These are phyloP conservation scores for Phylloporus arenicola DNA, from an alignment of 768 basidiomycete genomes.

Conservation along the genomic window DNA sequence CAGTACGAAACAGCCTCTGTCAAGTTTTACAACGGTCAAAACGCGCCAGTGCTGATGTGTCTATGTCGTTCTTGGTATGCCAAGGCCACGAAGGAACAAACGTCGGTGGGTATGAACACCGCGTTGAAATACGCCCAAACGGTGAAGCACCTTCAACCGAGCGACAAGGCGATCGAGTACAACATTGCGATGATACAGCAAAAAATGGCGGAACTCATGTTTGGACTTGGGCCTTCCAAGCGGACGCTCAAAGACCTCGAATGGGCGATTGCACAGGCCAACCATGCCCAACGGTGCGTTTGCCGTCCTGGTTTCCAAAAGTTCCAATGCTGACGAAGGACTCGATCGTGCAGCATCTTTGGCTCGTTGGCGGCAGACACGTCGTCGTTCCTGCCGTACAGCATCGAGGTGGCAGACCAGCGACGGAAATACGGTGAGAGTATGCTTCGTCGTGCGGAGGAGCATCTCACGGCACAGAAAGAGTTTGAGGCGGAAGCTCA, in stretches of 20 bases:
- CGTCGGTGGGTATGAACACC: constrained; percentile 73
- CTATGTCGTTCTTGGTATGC: constrained; percentile 92
- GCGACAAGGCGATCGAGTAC: constrained; percentile 86
- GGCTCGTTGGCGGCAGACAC: constrained; percentile 74
- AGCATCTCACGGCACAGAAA: constrained; percentile 68
- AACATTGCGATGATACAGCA: constrained; percentile 99
- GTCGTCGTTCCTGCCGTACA: constrained; percentile 71
- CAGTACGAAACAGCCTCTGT: constrained; percentile 92
- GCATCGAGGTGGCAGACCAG: constrained; percentile 80
- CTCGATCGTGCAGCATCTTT: constrained; percentile 55
- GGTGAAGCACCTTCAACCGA: constrained; percentile 69
- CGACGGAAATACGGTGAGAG: constrained; percentile 85
- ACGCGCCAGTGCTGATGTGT: constrained; percentile 73
- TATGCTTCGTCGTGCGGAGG: constrained; percentile 76
- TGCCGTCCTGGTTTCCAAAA: background rate
- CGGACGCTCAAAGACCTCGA: constrained; percentile 78
- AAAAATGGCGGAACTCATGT: constrained; percentile 88
- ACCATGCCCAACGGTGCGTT: constrained; percentile 78
- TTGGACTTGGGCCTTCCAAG: constrained; percentile 65
- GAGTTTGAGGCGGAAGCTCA: constrained; percentile 67
- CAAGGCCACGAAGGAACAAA: constrained; percentile 87
- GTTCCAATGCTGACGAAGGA: background rate
- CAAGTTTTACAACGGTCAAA: constrained; percentile 68
- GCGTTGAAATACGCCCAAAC: constrained; percentile 79
- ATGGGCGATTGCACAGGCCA: constrained; percentile 71